Percentiles rank a stretch among this genome's conserved stretches.
phyloP scores from a whole-genome alignment of 2,329 filamentous ascomycete genomes.

The Hawksworthiomyces lignivorus region DNA sequence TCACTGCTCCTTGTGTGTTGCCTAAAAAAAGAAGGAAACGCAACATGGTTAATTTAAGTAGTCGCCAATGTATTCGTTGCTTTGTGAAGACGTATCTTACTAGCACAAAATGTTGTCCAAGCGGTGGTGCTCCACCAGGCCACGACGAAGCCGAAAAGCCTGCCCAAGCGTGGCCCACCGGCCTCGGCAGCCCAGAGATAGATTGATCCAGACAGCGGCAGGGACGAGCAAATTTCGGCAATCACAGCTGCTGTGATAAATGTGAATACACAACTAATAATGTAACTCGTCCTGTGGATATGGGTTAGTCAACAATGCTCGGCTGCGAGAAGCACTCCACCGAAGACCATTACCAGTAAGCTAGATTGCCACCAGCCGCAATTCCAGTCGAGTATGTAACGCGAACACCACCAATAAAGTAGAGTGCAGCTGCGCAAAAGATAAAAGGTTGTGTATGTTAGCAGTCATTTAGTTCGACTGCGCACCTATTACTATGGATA shows the following conservation, averaged over 20 bases:
- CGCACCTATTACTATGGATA: neutral
- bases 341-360: constrained; percentile 11
- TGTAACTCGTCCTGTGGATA: constrained; percentile 9
- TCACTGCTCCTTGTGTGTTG: constrained; percentile 12
- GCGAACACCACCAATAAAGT: constrained; percentile 12
- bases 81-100: no score
- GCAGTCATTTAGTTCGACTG: no score
- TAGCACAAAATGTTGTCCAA: constrained; percentile 14
- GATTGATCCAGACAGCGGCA: constrained; percentile 21
- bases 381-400: constrained; percentile 10
- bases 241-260: constrained; percentile 11
- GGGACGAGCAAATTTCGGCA: constrained; percentile 14
- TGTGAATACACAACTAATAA: constrained; percentile 8
- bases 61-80: no score
- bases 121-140: constrained; percentile 14
- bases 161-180: constrained; percentile 45
- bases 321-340: no score
- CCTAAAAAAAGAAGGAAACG: no score
- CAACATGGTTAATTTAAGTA: no score
- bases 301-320: no score
- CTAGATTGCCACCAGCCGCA: constrained; percentile 9
- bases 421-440: constrained; percentile 11
- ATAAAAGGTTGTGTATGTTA: no score
- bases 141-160: constrained; percentile 35
- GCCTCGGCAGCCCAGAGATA: constrained; percentile 56